These are phyloP conservation scores for Pneumocystis wakefieldiae DNA, from an alignment of 1,139 yeast species.

Conservation along the genomic window DNA sequence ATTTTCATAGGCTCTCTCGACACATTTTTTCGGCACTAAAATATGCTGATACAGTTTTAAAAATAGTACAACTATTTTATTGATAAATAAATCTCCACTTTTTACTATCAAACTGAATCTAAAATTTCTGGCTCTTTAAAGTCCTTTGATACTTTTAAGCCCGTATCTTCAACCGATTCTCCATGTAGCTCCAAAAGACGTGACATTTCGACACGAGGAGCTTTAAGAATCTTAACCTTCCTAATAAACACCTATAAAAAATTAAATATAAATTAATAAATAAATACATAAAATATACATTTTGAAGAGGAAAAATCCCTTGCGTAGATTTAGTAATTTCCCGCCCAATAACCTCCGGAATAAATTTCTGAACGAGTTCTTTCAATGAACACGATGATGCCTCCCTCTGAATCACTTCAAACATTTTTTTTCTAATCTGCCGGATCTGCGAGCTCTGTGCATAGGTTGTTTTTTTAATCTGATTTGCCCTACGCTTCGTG, in stretches of 20 bases:
- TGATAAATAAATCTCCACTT: no score
- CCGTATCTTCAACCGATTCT: slow-evolving; percentile 62
- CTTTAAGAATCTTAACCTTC: slow-evolving; percentile 81
- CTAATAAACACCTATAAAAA: slow-evolving; percentile 41
- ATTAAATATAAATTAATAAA: not conserved
- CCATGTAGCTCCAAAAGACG: slow-evolving; percentile 81
- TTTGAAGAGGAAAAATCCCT: slow-evolving; percentile 76
- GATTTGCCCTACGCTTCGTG: slow-evolving; percentile 84
- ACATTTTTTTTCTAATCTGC: slow-evolving; percentile 73
- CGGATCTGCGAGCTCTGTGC: slow-evolving; percentile 85
- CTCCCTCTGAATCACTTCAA: slow-evolving; percentile 74
- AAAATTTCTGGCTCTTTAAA: slow-evolving; percentile 76
- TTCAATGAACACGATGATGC: slow-evolving; percentile 72
- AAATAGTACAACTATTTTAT: no score
- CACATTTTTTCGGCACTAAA: no score
- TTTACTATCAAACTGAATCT: slow-evolving; percentile 43
- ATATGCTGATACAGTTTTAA: no score
- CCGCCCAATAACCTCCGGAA: slow-evolving; percentile 83
- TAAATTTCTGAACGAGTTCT: slow-evolving; percentile 75
- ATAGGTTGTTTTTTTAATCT: slow-evolving; percentile 78
- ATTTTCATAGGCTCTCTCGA: no score
- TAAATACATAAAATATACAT: slow-evolving; percentile 30
- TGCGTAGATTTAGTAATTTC: slow-evolving; percentile 78
- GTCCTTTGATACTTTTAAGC: slow-evolving; percentile 74
- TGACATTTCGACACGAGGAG: slow-evolving; percentile 85